These are phyloP conservation scores for Tetragonia tetragonoides DNA, from an alignment of 148 eudicot genomes.

Conservation along the genomic window DNA sequence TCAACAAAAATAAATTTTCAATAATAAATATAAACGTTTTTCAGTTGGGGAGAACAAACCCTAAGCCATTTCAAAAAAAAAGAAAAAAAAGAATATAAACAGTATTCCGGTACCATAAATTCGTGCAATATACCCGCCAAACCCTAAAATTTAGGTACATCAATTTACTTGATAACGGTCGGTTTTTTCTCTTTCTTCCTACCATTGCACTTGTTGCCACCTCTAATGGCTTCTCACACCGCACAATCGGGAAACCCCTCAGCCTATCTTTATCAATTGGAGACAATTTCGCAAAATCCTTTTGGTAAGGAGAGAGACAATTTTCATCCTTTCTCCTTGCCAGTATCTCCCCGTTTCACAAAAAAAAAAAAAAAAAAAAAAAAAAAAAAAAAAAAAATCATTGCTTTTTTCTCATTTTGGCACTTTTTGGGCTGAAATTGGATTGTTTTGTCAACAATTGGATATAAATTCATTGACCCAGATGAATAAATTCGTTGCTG, in stretches of 20 bases:
- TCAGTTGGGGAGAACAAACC: too few species aligned
- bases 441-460: neutral
- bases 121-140: neutral
- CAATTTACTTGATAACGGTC: neutral
- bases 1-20: too few species aligned
- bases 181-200: neutral
- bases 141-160: neutral
- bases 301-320: neutral
- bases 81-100: too few species aligned
- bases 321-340: neutral
- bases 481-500: slow-evolving; percentile 4
- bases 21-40: too few species aligned
- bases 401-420: neutral
- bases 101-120: too few species aligned
- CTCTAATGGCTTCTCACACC: slow-evolving; percentile 23
- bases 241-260: slow-evolving; percentile 11
- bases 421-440: neutral
- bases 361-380: too few species aligned
- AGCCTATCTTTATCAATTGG: slow-evolving; percentile 18
- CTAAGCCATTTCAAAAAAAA: too few species aligned
- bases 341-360: neutral
- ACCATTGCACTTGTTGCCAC: neutral
- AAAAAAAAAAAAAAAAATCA: neutral
- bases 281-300: neutral
- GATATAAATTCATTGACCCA: neutral